Evolutionary conservation across 208 protist species (phyloP).

Genomic region (Trypanosoma cruzi): DNA sequence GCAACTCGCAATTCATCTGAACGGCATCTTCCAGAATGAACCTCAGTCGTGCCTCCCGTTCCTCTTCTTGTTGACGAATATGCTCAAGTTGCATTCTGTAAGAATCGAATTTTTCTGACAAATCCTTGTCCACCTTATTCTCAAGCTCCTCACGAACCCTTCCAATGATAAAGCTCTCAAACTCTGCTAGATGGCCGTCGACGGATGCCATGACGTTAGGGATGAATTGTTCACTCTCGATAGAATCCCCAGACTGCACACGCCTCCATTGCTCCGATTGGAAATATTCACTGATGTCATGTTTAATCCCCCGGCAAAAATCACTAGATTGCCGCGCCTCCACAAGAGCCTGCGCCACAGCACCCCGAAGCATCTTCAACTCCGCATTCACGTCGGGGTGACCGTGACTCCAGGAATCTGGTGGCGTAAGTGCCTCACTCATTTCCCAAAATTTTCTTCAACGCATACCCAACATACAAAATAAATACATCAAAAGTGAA

Average conservation of each 20-base stretch:
- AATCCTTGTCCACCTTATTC: background rate
- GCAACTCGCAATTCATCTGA: conserved; percentile 14
- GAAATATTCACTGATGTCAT: conserved; percentile 24
- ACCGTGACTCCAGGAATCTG: background rate
- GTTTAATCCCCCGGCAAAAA: conserved; percentile 27
- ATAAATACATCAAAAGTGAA: conserved; percentile 13
- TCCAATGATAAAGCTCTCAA: conserved; percentile 49
- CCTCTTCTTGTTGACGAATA: conserved; percentile 30
- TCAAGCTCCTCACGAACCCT: conserved; percentile 32
- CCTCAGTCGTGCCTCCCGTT: conserved; percentile 44
- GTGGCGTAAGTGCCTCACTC: background rate
- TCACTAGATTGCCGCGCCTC: conserved; percentile 23
- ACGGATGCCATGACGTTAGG: conserved; percentile 8
- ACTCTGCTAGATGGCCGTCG: conserved; percentile 26
- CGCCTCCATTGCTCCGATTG: conserved; percentile 15
- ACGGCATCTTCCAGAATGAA: conserved; percentile 42
- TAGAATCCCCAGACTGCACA: background rate
- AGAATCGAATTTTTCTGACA: background rate
- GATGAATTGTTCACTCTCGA: background rate
- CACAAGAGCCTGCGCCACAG: conserved; percentile 16
- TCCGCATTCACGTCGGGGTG: conserved; percentile 8
- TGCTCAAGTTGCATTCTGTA: background rate
- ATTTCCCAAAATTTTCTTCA: background rate
- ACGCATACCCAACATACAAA: background rate
- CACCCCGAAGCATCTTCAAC: conserved; percentile 11